Conservation (phyloP, 2,329 filamentous ascomycete genomes). For the Colletotrichum karsti region DNA sequence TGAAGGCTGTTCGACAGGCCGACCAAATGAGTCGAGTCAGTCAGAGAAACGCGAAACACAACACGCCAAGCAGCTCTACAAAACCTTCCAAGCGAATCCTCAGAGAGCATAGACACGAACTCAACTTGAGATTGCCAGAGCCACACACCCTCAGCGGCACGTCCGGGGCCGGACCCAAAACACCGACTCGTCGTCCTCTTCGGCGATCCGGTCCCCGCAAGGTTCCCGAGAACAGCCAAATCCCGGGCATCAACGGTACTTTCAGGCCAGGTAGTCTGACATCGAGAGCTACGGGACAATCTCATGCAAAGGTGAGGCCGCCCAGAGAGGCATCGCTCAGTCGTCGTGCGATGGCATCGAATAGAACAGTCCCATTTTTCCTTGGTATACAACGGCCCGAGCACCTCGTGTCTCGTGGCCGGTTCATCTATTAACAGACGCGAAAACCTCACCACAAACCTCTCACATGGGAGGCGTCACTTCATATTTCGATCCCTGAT, state of each 20-base stretch:
- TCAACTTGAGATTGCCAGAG: neutral
- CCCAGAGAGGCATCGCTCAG: neutral
- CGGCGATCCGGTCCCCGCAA: neutral
- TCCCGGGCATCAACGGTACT: neutral
- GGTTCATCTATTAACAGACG: slow-evolving; percentile 8
- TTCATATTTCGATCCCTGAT: neutral
- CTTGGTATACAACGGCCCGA: slow-evolving; percentile 14
- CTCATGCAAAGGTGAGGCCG: no score
- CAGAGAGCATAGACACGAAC: neutral
- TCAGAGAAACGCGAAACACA: neutral
- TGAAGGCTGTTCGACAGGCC: neutral
- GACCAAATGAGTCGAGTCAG: neutral
- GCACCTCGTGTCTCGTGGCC: slow-evolving; percentile 4
- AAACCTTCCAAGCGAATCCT: neutral
- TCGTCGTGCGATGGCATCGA: neutral
- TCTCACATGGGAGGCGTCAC: slow-evolving; percentile 3
- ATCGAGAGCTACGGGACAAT: no score
- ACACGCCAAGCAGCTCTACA: neutral
- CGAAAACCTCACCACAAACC: neutral
- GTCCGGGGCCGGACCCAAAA: neutral
- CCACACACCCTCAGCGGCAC: neutral
- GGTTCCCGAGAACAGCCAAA: neutral
- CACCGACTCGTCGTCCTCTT: neutral
- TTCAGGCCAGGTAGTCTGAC: neutral
- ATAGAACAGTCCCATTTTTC: neutral